Percentiles rank a stretch among this genome's conserved stretches.
phyloP scores from a whole-genome alignment of 2,329 filamentous ascomycete genomes.

The Epichloe glyceriae region DNA sequence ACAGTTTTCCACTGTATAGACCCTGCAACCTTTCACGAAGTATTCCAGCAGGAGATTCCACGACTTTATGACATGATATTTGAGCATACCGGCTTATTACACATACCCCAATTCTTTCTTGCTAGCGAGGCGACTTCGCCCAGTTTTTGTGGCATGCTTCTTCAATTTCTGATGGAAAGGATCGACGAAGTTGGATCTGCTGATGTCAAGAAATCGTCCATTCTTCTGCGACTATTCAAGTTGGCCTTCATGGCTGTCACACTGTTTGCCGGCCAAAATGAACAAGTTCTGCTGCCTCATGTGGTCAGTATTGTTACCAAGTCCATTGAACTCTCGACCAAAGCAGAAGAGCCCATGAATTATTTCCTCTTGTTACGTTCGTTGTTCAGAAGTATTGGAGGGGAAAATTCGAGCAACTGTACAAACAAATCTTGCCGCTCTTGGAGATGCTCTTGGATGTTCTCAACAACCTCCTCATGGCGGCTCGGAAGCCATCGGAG shows the following conservation, averaged over 20 bases:
- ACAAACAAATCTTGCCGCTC: constrained; percentile 93
- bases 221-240: constrained; percentile 89
- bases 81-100: constrained; percentile 83
- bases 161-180: constrained; percentile 93
- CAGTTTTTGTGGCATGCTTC: constrained; percentile 93
- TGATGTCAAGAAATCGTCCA: constrained; percentile 85
- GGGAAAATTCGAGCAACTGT: constrained; percentile 95
- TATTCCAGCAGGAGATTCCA: constrained; percentile 95
- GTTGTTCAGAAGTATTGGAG: constrained; percentile 90
- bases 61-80: constrained; percentile 97
- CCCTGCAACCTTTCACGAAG: constrained; percentile 94
- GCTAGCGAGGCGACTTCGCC: constrained; percentile 97
- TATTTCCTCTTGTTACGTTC: constrained; percentile 91
- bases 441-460: constrained; percentile 97
- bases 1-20: constrained; percentile 98
- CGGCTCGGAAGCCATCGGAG: constrained; percentile 79
- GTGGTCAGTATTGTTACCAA: constrained; percentile 96
- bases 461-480: constrained; percentile 84
- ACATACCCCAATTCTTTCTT: constrained; percentile 95
- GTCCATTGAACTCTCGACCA: constrained; percentile 91
- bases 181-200: constrained; percentile 90
- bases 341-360: constrained; percentile 94
- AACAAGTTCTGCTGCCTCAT: constrained; percentile 87
- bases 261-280: constrained; percentile 85
- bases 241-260: constrained; percentile 99